Base-by-base conservation (phyloP, 2,329 filamentous ascomycete species). In the Lecanosticta acicola region DNA sequence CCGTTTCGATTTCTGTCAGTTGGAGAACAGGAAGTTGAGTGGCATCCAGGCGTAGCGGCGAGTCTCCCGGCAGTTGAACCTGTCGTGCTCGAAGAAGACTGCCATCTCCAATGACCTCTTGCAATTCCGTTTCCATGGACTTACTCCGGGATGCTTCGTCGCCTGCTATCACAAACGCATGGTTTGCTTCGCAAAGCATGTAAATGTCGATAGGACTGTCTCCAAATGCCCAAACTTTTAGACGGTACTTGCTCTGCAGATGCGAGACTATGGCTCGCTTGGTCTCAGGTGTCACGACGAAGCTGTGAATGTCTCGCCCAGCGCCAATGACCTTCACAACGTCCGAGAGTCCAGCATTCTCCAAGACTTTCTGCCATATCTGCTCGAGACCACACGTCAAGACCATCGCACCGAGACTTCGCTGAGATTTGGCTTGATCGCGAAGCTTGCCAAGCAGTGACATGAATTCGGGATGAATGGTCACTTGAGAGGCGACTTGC, bases 191-290 rank as follows among this genome's bases (percentile, higher is more conserved):
- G 2, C 50, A 51, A 10, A 84, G 52, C 80, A 84, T 84, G 0
- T 65, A 60, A 14, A 84, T 32, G 52, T 84, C 81, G 4, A 81
- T 49, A 0, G 68, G 68, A 51, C 79, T 79, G 53, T 83, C 79
- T n/a, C 80, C 79, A 53, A 84, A 79, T 0, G 77, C 80, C 59
- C 67, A 73, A 14, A 81, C 73, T 32, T 69, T 60, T n/a, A n/a
- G n/a, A 20, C 69, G 36, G 0, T 62, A 3, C 33, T 71, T 51
- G 0, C 14, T 19, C 42, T 61, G 64, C 16, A 82, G 57, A 2
- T 57, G 64, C 1, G 41, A 41, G 1, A 80, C 75, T 18, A 82
- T 34, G 0, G 54, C 55, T 1, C 64, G 71, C 58, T 84, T 84
- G 16, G 75, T 61, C 0, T 49, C 53, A 4, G 71, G 64, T 0